Percentiles rank a stretch among this genome's conserved stretches.
Conservation (phyloP, 495 filamentous ascomycete genomes). For the Zalerion maritima region DNA sequence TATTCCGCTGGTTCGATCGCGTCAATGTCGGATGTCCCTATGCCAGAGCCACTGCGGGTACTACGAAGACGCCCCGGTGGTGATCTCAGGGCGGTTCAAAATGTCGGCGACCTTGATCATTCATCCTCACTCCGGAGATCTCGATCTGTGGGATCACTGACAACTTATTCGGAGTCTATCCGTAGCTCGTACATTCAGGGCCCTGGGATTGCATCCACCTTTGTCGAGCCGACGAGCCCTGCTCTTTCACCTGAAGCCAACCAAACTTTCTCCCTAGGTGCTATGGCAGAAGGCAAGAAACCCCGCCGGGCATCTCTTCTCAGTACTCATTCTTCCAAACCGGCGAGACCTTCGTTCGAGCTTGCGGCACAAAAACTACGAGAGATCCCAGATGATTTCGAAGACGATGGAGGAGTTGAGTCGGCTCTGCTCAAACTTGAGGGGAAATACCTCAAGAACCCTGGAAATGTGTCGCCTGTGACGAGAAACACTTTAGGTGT, state of each 20-base stretch:
- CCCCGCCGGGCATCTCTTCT: slow-evolving; percentile 45
- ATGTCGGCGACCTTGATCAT: slow-evolving; percentile 51
- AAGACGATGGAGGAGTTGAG: slow-evolving; percentile 84
- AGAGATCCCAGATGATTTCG: slow-evolving; percentile 67
- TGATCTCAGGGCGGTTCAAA: slow-evolving; percentile 65
- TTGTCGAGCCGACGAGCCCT: slow-evolving; percentile 27
- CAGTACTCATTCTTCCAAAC: slow-evolving; percentile 60
- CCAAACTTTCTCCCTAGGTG: slow-evolving; percentile 43
- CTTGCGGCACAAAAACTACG: slow-evolving; percentile 78
- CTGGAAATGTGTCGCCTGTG: slow-evolving; percentile 25
- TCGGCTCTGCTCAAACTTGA: slow-evolving; percentile 86
- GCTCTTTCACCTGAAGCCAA: slow-evolving; percentile 22
- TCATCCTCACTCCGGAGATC: slow-evolving; percentile 38
- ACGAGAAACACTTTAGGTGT: slow-evolving; percentile 12
- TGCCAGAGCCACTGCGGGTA: slow-evolving; percentile 39
- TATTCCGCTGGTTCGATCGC: slow-evolving; percentile 29
- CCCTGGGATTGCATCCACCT: slow-evolving; percentile 19
- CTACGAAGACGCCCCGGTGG: slow-evolving; percentile 81
- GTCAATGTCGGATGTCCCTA: slow-evolving; percentile 19
- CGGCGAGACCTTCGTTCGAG: slow-evolving; percentile 76
- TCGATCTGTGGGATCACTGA: slow-evolving; percentile 56
- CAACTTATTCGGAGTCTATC: slow-evolving; percentile 54
- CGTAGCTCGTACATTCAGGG: slow-evolving; percentile 41
- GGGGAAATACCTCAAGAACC: slow-evolving; percentile 53
- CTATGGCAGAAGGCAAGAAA: slow-evolving; percentile 33